phyloP scores from a whole-genome alignment of 176 grass and related monocot species.

The Elymus sibiricus region DNA sequence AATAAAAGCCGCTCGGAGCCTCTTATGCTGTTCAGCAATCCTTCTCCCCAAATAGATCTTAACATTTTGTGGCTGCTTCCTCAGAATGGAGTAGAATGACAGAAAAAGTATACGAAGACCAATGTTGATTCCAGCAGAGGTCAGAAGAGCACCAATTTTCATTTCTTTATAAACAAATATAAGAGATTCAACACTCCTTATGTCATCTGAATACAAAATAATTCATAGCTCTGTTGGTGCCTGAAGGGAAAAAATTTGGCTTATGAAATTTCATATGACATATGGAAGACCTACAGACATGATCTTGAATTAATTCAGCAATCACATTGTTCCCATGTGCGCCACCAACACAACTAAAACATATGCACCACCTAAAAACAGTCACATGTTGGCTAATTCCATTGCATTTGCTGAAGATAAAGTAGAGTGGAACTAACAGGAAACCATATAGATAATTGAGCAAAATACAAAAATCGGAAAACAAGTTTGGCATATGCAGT shows the following conservation, averaged over 20 bases:
- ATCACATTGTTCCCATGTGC: too few relatives aligned
- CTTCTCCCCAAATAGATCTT: conserved; percentile 86
- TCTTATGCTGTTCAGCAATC: conserved; percentile 54
- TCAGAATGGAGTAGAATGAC: conserved; percentile 76
- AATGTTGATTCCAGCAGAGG: conserved; percentile 88
- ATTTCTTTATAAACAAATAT: conserved; percentile 29
- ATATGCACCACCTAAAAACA: not conserved
- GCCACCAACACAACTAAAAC: not conserved
- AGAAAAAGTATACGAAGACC: conserved; percentile 59
- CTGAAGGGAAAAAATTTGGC: too few relatives aligned
- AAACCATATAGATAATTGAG: not conserved
- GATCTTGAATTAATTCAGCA: too few relatives aligned
- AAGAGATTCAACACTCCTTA: too few relatives aligned
- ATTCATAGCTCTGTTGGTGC: too few relatives aligned
- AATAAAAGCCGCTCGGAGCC: conserved; percentile 55
- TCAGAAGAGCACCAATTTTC: conserved; percentile 75
- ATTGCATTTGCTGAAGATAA: not conserved
- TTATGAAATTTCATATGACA: too few relatives aligned
- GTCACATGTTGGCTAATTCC: not conserved
- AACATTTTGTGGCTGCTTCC: conserved; percentile 79
- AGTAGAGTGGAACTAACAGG: not conserved
- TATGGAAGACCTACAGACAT: too few relatives aligned
- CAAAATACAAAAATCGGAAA: too few relatives aligned
- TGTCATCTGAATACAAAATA: too few relatives aligned
- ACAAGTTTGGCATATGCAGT: too few relatives aligned